phyloP scores from a whole-genome alignment of 1,284 basidiomycete genomes.

The Ceratobasidium sp. region DNA sequence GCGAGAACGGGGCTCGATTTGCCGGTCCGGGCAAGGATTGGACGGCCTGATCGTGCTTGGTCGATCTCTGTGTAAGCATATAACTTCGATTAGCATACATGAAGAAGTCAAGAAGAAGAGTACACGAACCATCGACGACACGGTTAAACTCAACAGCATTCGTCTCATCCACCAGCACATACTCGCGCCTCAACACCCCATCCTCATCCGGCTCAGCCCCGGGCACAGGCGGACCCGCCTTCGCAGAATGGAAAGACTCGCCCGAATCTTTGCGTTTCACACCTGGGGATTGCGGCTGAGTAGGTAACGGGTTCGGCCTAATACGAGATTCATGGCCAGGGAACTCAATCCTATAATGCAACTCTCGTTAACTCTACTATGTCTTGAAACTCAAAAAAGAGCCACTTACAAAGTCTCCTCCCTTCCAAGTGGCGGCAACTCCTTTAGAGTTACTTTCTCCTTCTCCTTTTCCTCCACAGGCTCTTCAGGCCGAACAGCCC shows the following conservation, averaged over 20 bases:
- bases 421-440: constrained; percentile 31
- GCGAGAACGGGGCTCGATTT: constrained; percentile 46
- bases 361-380: not conserved
- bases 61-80: constrained; percentile 68
- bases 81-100: constrained; percentile 24
- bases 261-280: constrained; percentile 25
- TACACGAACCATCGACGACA: constrained; percentile 77
- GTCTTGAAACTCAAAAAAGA: not conserved
- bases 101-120: constrained; percentile 50
- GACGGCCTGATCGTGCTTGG: constrained; percentile 44
- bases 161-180: constrained; percentile 82
- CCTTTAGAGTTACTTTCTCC: constrained; percentile 40
- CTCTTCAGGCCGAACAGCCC: constrained; percentile 51
- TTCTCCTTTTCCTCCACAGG: constrained; percentile 33
- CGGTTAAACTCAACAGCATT: constrained; percentile 81
- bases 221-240: constrained; percentile 7
- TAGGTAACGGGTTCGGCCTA: constrained; percentile 26
- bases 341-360: constrained; percentile 35
- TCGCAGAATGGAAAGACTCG: constrained; percentile 28
- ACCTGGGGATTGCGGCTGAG: constrained; percentile 14
- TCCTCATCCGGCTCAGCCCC: constrained; percentile 38
- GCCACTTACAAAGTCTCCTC: constrained; percentile 41
- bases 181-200: constrained; percentile 65
- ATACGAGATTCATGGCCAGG: constrained; percentile 33
- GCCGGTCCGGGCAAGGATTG: constrained; percentile 47